A percentile compares a stretch with the other conserved stretches of the same genome.
Conservation (phyloP, 108 stramenopile species). For the Nitzschia sp. region DNA sequence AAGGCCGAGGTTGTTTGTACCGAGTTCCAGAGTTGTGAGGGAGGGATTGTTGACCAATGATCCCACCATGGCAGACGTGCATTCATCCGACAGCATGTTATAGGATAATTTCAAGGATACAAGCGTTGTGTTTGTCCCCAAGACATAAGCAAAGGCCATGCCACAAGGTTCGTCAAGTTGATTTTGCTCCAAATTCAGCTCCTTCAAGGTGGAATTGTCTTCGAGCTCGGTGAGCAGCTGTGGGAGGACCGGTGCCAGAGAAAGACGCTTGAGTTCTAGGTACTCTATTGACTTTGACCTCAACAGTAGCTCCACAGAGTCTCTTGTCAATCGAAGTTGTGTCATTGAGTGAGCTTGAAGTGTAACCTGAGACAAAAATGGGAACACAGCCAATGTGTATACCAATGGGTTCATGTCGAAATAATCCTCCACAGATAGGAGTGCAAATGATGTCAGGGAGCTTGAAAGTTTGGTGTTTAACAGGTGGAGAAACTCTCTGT, state of each 20-base stretch:
- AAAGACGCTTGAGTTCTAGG: constrained; percentile 8
- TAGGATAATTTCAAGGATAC: background rate
- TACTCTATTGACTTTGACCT: constrained; percentile 5
- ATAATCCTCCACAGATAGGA: constrained; percentile 8
- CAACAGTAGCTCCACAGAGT: background rate
- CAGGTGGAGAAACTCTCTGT: background rate
- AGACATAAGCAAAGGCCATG: constrained; percentile 8
- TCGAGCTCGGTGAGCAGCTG: background rate
- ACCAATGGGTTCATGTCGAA: constrained; percentile 18
- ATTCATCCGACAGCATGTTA: constrained; percentile 11
- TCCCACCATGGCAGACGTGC: background rate
- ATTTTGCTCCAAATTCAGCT: constrained; percentile 10
- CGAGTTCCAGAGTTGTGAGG: background rate
- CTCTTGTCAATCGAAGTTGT: background rate
- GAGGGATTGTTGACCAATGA: background rate
- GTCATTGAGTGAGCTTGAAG: background rate
- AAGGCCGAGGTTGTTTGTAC: constrained; percentile 1
- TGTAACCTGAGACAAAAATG: background rate
- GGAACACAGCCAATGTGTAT: background rate
- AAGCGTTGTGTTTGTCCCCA: constrained; percentile 1
- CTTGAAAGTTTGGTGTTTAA: background rate
- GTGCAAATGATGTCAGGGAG: constrained; percentile 4
- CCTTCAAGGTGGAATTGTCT: background rate
- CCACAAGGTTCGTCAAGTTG: constrained; percentile 4
- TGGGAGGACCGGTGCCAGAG: background rate